Evolutionary conservation across 2,329 filamentous ascomycete genomes (phyloP).

Genomic region (Sporothrix humicola): DNA sequence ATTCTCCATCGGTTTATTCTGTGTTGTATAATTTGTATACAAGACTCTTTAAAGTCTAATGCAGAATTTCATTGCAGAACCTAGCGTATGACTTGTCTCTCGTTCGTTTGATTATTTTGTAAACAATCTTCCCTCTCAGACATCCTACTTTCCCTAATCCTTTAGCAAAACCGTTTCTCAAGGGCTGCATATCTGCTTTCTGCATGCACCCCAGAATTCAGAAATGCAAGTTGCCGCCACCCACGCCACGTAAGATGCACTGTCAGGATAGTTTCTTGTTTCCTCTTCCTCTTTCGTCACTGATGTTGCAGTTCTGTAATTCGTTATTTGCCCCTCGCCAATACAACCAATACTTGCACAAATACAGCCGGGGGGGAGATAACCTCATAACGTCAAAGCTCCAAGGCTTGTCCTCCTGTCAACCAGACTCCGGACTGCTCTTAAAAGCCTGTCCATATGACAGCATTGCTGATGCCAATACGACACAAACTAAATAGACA

Average conservation of each 20-base stretch:
- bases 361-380: not conserved
- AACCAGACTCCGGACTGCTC: not conserved
- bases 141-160: too few relatives aligned
- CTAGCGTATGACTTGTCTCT: not conserved
- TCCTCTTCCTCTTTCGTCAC: not conserved
- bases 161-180: too few relatives aligned
- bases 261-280: not conserved
- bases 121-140: not conserved
- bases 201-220: constrained; percentile 16
- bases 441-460: not conserved
- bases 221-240: constrained; percentile 11
- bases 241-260: not conserved
- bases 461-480: constrained; percentile 19
- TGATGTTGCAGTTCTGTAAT: constrained; percentile 4
- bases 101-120: not conserved
- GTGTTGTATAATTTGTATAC: not conserved
- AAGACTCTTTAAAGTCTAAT: not conserved
- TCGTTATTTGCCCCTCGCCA: not conserved
- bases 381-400: not conserved
- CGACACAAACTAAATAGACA: not conserved
- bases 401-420: not conserved
- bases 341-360: not conserved
- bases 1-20: not conserved
- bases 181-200: not conserved
- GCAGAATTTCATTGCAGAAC: not conserved